Percentiles rank a stretch among this genome's conserved stretches.
phyloP scores from a whole-genome alignment of 2,329 filamentous ascomycete genomes.

The Beauveria sp. region DNA sequence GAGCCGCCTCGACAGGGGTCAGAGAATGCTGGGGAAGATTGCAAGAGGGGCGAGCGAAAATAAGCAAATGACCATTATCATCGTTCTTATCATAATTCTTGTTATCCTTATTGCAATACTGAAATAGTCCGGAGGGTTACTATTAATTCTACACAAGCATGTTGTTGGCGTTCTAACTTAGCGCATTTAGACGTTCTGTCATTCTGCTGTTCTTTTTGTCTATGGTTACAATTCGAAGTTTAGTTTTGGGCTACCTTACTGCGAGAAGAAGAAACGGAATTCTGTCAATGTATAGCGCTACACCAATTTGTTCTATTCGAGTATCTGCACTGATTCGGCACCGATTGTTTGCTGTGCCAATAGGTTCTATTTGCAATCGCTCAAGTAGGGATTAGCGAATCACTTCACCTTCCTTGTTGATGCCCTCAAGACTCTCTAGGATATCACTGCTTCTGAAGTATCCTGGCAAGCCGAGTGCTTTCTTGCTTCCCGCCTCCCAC shows the following conservation, averaged over 20 bases:
- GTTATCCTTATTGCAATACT: constrained; percentile 75
- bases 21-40: constrained; percentile 63
- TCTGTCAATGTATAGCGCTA: background rate
- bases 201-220: background rate
- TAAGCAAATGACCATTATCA: constrained; percentile 76
- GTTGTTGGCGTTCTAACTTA: background rate
- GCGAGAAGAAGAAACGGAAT: background rate
- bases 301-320: background rate
- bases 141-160: background rate
- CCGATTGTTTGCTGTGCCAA: background rate
- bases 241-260: background rate
- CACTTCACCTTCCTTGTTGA: constrained; percentile 64
- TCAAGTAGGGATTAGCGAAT: constrained; percentile 51
- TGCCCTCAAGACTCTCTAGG: constrained; percentile 71
- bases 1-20: constrained; percentile 66
- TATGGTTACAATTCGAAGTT: background rate
- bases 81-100: constrained; percentile 74
- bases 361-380: background rate
- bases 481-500: constrained; percentile 61
- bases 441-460: constrained; percentile 78
- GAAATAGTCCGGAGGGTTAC: constrained; percentile 45
- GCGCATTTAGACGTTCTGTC: background rate
- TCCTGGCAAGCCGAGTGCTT: constrained; percentile 44
- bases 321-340: background rate
- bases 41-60: constrained; percentile 72